phyloP scores from a whole-genome alignment of 1,284 basidiomycete genomes.

The Apiotrichum brassicae region DNA sequence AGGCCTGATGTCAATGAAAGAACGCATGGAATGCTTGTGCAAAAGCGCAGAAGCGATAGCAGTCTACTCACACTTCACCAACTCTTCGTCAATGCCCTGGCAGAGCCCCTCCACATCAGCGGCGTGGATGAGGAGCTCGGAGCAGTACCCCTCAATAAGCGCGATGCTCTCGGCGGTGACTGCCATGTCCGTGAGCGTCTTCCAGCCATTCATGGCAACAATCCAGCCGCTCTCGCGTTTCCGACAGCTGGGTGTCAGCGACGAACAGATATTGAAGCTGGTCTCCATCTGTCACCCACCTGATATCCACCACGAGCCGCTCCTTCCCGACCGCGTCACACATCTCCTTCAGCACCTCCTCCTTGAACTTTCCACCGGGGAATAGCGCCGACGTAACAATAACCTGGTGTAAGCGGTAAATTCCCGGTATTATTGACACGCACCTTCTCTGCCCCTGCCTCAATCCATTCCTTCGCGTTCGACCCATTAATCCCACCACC shows the following conservation, averaged over 20 bases:
- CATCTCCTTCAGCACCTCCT: constrained; percentile 63
- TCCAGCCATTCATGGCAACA: constrained; percentile 99
- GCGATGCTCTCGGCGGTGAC: constrained; percentile 54
- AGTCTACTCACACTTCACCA: constrained; percentile 66
- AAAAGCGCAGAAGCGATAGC: background rate
- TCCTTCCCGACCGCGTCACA: constrained; percentile 71
- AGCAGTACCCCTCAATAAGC: constrained; percentile 47
- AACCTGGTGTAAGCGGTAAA: constrained; percentile 54
- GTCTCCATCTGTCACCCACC: constrained; percentile 50
- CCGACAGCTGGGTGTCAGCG: constrained; percentile 63
- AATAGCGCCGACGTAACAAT: constrained; percentile 97
- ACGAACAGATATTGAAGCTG: background rate
- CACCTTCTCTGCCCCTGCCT: constrained; percentile 87
- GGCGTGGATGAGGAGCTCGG: constrained; percentile 93
- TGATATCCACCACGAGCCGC: constrained; percentile 89
- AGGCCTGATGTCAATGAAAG: constrained; percentile 55
- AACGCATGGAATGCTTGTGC: no score
- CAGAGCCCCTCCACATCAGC: constrained; percentile 98
- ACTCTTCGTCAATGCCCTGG: constrained; percentile 87
- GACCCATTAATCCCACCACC: constrained; percentile 83
- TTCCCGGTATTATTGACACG: background rate
- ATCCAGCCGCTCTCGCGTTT: constrained; percentile 72
- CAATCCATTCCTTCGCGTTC: constrained; percentile 81
- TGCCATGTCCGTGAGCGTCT: constrained; percentile 89
- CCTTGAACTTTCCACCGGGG: constrained; percentile 69